These are phyloP conservation scores for Torulaspora franciscae DNA, from an alignment of 805 yeast species.

Conservation along the genomic window DNA sequence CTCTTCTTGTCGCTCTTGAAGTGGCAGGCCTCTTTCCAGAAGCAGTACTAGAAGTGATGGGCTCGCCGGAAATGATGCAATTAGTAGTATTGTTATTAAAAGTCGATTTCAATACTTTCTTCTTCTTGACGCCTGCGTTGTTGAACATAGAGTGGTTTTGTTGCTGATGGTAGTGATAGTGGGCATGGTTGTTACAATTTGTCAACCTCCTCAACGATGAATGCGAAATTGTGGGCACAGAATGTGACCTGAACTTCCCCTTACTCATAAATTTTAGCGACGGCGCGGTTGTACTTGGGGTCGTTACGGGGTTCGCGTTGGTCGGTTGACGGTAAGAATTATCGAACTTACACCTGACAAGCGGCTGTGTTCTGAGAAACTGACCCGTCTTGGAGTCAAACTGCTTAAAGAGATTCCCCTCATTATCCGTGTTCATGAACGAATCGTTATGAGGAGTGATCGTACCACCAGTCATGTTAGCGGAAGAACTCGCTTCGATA, in stretches of 20 bases:
- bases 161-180: constrained; percentile 16
- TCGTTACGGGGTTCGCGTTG: not conserved
- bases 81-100: constrained; percentile 1
- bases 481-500: constrained; percentile 11
- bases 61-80: constrained; percentile 1
- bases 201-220: constrained; percentile 30
- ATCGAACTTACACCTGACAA: not conserved
- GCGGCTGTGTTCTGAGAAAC: constrained; percentile 17
- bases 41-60: not conserved
- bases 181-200: constrained; percentile 14
- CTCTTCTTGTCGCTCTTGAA: not conserved
- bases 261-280: constrained; percentile 13
- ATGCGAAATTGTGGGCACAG: constrained; percentile 35
- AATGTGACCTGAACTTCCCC: constrained; percentile 31
- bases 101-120: constrained; percentile 3
- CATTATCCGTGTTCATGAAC: constrained; percentile 8
- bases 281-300: constrained; percentile 1
- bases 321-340: not conserved
- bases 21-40: too few species aligned
- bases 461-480: constrained; percentile 7
- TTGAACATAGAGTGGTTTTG: constrained; percentile 7
- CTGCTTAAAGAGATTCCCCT: constrained; percentile 26
- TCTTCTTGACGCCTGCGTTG: constrained; percentile 10
- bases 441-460: constrained; percentile 10
- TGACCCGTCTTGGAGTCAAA: constrained; percentile 34